phyloP scores from a whole-genome alignment of 2,329 filamentous ascomycete species.

The Cladophialophora immunda region DNA sequence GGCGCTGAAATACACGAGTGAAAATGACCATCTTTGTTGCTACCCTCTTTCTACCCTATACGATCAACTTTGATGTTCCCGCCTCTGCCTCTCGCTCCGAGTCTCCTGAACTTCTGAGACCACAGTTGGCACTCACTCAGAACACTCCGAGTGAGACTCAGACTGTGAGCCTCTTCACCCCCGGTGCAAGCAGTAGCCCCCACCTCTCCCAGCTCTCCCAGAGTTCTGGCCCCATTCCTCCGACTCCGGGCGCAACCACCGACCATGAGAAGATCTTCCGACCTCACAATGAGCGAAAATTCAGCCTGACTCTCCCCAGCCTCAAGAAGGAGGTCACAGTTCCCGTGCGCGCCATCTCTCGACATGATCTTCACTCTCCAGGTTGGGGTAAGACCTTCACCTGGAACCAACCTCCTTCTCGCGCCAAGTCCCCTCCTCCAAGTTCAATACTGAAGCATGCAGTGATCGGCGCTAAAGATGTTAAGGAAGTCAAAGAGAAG shows the following conservation, averaged over 20 bases:
- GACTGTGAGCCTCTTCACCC: constrained; percentile 35
- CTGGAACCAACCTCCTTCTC: constrained; percentile 80
- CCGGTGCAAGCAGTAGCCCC: constrained; percentile 13
- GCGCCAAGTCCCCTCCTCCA: constrained; percentile 76
- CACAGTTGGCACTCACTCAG: constrained; percentile 17
- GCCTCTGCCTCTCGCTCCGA: constrained; percentile 13
- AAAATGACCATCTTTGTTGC: constrained; percentile 68
- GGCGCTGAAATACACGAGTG: background rate
- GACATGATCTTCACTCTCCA: constrained; percentile 77
- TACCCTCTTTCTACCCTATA: constrained; percentile 85
- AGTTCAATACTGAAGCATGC: constrained; percentile 76
- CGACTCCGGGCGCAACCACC: constrained; percentile 53
- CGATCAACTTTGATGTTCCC: constrained; percentile 79
- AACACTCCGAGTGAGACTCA: constrained; percentile 10
- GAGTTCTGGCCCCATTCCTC: constrained; percentile 33
- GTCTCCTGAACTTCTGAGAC: constrained; percentile 21
- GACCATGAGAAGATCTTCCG: constrained; percentile 54
- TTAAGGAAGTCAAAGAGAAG: constrained; percentile 31
- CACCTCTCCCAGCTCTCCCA: constrained; percentile 5
- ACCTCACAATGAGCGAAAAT: constrained; percentile 34
- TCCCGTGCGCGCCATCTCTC: constrained; percentile 63
- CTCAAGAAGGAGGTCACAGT: constrained; percentile 59
- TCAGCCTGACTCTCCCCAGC: constrained; percentile 32
- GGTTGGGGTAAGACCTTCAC: constrained; percentile 74
- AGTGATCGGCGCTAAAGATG: constrained; percentile 3